These are phyloP conservation scores for Delitschia confertaspora DNA, from an alignment of 495 filamentous ascomycete species.

Conservation along the genomic window DNA sequence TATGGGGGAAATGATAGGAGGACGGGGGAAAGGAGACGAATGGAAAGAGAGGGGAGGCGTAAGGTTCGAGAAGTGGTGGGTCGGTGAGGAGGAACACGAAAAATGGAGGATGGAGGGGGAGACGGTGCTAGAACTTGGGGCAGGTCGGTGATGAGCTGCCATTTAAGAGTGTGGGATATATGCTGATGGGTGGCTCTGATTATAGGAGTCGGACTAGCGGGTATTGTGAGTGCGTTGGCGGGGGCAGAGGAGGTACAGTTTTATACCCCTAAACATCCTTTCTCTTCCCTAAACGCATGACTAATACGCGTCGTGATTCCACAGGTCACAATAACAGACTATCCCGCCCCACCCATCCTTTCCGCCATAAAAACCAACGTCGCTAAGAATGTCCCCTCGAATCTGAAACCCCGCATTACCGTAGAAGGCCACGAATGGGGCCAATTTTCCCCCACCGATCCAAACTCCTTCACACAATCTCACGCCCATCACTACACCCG, in stretches of 20 bases:
- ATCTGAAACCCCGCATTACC: slow-evolving; percentile 27
- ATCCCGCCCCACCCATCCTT: slow-evolving; percentile 56
- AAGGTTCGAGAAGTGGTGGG: slow-evolving; percentile 29
- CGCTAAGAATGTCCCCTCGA: slow-evolving; percentile 40
- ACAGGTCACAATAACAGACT: slow-evolving; percentile 57
- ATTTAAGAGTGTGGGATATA: not conserved
- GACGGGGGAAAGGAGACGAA: slow-evolving; percentile 19
- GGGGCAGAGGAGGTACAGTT: slow-evolving; percentile 56
- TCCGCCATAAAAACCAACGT: slow-evolving; percentile 56
- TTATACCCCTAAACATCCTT: no score
- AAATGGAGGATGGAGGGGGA: slow-evolving; percentile 46
- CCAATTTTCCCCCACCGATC: slow-evolving; percentile 41
- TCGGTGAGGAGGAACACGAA: slow-evolving; percentile 14
- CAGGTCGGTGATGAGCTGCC: slow-evolving; percentile 42
- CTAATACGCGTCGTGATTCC: no score
- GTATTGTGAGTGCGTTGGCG: slow-evolving; percentile 56
- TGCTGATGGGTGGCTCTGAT: slow-evolving; percentile 10
- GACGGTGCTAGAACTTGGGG: slow-evolving; percentile 51
- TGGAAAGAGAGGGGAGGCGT: slow-evolving; percentile 37
- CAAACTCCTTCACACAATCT: slow-evolving; percentile 46
- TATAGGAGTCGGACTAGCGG: slow-evolving; percentile 64
- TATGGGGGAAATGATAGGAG: slow-evolving; percentile 60
- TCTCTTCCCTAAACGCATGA: no score
- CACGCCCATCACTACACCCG: slow-evolving; percentile 51
- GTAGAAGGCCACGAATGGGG: slow-evolving; percentile 73